phyloP scores from a whole-genome alignment of 1,284 basidiomycete species.

The Ganoderma meredithae region DNA sequence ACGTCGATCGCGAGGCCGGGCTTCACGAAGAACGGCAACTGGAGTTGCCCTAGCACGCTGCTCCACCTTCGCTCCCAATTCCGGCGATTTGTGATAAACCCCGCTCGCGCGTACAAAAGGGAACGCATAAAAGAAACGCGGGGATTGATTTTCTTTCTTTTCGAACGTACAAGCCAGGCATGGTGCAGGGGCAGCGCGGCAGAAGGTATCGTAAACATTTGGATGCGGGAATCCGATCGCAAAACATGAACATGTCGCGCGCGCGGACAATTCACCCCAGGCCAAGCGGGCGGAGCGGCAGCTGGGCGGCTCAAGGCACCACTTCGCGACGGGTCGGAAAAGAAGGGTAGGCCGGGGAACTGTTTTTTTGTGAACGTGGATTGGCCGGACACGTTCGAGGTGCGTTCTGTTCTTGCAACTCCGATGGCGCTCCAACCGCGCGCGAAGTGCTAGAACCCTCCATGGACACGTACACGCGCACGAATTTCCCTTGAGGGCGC shows the following conservation, averaged over 20 bases:
- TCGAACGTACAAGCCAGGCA: background rate
- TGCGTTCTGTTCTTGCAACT: conserved; percentile 14
- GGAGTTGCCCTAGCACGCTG: background rate
- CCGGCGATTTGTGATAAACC: conserved; percentile 1
- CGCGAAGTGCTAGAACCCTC: conserved; percentile 9
- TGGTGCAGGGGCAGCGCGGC: background rate
- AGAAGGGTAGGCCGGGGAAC: background rate
- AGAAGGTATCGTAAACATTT: background rate
- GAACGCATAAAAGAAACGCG: background rate
- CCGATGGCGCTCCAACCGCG: conserved; percentile 9
- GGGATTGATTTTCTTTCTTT: background rate
- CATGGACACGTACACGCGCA: background rate
- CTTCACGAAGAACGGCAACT: conserved; percentile 6
- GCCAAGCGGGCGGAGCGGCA: background rate
- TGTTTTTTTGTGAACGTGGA: conserved; percentile 3
- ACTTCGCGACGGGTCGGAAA: conserved; percentile 2
- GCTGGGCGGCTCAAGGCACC: background rate
- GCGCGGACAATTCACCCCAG: background rate
- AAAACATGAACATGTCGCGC: background rate
- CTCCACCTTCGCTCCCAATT: background rate
- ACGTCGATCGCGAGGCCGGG: background rate
- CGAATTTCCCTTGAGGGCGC: background rate
- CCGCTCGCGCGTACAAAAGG: background rate
- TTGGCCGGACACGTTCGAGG: conserved; percentile 18
- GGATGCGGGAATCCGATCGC: background rate